A percentile compares a stretch with the other conserved stretches of the same genome.
These are phyloP conservation scores for Eucalyptus pauciflora DNA, from an alignment of 345 rosid genomes.

Conservation along the genomic window DNA sequence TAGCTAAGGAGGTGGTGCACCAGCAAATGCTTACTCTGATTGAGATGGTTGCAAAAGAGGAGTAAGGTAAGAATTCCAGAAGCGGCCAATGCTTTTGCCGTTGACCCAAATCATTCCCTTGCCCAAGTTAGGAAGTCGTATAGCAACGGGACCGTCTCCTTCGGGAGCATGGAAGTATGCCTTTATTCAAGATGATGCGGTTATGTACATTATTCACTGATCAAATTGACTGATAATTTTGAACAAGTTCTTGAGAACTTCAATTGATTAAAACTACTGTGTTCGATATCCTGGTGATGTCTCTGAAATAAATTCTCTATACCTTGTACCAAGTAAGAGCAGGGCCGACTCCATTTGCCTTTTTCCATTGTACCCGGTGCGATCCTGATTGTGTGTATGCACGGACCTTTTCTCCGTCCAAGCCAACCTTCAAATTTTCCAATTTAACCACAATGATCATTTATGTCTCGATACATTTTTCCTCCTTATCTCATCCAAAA, in stretches of 20 bases:
- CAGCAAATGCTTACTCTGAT: constrained; percentile 24
- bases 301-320: background rate
- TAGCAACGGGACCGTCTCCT: constrained; percentile 38
- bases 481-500: background rate
- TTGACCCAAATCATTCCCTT: constrained; percentile 87
- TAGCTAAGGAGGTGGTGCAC: background rate
- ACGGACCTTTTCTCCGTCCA: constrained; percentile 40
- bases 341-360: constrained; percentile 12
- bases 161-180: constrained; percentile 58
- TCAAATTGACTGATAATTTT: background rate
- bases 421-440: constrained; percentile 32
- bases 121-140: constrained; percentile 49
- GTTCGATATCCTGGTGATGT: background rate
- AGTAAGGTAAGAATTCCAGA: constrained; percentile 66
- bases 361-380: constrained; percentile 35
- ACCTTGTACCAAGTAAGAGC: constrained; percentile 83
- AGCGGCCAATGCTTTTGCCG: constrained; percentile 67
- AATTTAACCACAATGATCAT: background rate
- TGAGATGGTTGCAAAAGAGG: constrained; percentile 63
- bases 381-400: constrained; percentile 40
- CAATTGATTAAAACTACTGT: background rate
- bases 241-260: background rate
- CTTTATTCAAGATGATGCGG: constrained; percentile 11
- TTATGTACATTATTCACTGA: background rate
- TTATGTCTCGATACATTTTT: background rate